Evolutionary conservation across 1,284 basidiomycete species (phyloP).

Genomic region (Ceratobasidium sp.): DNA sequence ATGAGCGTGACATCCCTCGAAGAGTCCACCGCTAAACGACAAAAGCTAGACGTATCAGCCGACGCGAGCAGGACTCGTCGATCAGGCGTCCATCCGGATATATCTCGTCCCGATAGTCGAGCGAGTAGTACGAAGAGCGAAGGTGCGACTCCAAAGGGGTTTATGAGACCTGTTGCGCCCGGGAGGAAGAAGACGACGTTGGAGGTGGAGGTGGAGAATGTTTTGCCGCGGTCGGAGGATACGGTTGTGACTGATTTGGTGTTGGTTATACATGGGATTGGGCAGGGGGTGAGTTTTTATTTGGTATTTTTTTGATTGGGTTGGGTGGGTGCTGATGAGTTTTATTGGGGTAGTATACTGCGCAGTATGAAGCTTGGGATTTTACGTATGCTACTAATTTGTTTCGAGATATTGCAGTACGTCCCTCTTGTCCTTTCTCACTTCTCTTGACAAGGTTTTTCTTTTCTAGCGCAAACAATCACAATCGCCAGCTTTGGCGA

Average conservation of each 20-base stretch:
- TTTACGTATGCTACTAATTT: constrained; percentile 66
- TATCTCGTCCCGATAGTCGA: constrained; percentile 13
- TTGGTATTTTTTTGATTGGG: constrained; percentile 2
- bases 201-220: constrained; percentile 15
- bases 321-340: not conserved
- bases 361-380: constrained; percentile 63
- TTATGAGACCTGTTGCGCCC: not conserved
- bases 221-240: constrained; percentile 50
- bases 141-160: constrained; percentile 7
- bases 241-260: constrained; percentile 62
- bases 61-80: constrained; percentile 43
- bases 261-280: constrained; percentile 65
- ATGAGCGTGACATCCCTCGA: constrained; percentile 21
- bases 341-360: constrained; percentile 56
- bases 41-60: constrained; percentile 26
- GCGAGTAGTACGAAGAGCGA: constrained; percentile 34
- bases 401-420: constrained; percentile 61
- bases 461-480: constrained; percentile 58
- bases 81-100: constrained; percentile 23
- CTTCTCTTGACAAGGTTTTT: not conserved
- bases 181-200: constrained; percentile 17
- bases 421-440: constrained; percentile 30
- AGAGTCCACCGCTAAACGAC: constrained; percentile 20
- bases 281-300: constrained; percentile 54
- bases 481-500: constrained; percentile 59